These are phyloP conservation scores for Penicillium sp. DNA, from an alignment of 2,329 filamentous ascomycete genomes.

Conservation along the genomic window DNA sequence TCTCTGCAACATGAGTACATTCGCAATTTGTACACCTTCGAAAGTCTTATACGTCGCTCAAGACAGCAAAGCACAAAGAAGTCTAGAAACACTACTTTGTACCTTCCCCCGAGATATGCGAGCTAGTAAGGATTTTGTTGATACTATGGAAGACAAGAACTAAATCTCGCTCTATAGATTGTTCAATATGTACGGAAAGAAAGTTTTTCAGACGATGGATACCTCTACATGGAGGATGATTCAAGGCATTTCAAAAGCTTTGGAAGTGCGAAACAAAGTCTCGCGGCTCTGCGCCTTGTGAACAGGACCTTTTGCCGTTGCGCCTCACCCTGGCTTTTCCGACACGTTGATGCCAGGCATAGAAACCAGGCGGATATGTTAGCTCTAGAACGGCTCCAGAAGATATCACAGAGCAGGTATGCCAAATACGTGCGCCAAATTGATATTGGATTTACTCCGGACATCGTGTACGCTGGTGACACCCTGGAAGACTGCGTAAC, in stretches of 20 bases:
- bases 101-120: neutral
- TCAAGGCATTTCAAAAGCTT: neutral
- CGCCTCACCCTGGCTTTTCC: conserved; percentile 1
- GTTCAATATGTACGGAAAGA: neutral
- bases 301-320: neutral
- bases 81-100: neutral
- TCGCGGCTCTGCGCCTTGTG: neutral
- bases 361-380: neutral
- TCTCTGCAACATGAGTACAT: neutral
- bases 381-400: neutral
- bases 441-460: neutral
- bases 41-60: neutral
- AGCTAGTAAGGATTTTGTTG: neutral
- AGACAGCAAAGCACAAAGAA: neutral
- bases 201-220: neutral
- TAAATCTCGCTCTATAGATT: neutral
- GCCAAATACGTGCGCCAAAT: neutral
- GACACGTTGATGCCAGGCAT: neutral
- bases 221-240: neutral
- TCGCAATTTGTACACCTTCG: neutral
- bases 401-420: neutral
- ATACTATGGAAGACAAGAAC: neutral
- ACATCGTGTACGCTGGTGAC: neutral
- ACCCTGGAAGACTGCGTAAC: no score
- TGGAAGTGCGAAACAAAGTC: neutral